Evolutionary conservation across 2,329 filamentous ascomycete species (phyloP).

Genomic region (Fusarium pseudograminearum): DNA sequence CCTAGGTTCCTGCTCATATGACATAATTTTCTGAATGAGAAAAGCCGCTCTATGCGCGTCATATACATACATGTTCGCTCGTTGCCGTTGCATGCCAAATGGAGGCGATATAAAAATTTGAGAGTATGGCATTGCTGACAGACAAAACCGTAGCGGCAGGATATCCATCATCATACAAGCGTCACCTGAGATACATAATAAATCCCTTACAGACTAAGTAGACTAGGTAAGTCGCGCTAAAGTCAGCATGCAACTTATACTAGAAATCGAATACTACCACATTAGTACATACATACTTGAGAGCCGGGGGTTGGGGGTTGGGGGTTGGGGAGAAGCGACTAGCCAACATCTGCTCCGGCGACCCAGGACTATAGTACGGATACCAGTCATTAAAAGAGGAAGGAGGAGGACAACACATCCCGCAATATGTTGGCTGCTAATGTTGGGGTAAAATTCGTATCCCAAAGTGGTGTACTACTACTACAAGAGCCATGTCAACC

Average conservation of each 20-base stretch:
- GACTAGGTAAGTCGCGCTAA: constrained; percentile 21
- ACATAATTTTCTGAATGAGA: not conserved
- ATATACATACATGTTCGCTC: not conserved
- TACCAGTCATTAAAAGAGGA: constrained; percentile 10
- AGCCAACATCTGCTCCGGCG: constrained; percentile 22
- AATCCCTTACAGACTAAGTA: constrained; percentile 13
- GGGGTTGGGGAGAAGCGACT: constrained; percentile 13
- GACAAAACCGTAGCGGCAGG: not conserved
- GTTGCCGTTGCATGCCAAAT: not conserved
- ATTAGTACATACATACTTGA: not conserved
- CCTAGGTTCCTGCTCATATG: constrained; percentile 1
- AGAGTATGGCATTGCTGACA: not conserved
- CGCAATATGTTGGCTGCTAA: constrained; percentile 1
- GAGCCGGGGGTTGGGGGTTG: constrained; percentile 15
- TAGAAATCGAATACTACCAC: not conserved
- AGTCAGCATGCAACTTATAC: constrained; percentile 17
- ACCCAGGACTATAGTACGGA: constrained; percentile 9
- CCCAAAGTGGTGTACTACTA: not conserved
- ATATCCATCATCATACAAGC: not conserved
- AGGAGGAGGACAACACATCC: constrained; percentile 8
- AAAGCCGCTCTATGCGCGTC: constrained; percentile 13
- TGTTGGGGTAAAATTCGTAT: constrained; percentile 6
- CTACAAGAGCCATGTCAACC: constrained; percentile 7
- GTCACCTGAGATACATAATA: constrained; percentile 7
- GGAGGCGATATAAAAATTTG: not conserved